Evolutionary conservation across 1,139 yeast genomes (phyloP), one percentile per base, ranked within the genome.

Genomic region (Saccharomyces hybrid): DNA sequence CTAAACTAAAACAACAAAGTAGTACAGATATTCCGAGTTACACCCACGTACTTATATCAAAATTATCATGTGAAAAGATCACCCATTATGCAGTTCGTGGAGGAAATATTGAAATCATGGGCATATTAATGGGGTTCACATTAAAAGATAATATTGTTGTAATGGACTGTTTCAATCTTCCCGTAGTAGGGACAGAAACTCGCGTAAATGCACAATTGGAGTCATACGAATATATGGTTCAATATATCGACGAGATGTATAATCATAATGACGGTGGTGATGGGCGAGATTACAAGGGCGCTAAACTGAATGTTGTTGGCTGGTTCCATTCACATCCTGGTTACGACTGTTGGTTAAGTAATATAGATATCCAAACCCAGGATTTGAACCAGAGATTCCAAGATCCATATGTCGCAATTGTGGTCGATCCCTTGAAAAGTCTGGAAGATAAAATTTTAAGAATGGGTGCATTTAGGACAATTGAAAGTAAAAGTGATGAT

Each of bases 321-420:
- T 88, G 95, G 96, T 88, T 91, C 71, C 96, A 93, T 71, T 90
- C 97, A 2, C 99, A 93, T 70, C 98, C 98, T 0, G 97, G 97
- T 0, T 93, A 90, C 69, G 98, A 97, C 46, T 88, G 96, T 68
- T 87, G 96, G 96, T 72, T 90, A 47, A 84, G 93, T 58, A 95
- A 93, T 16, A 89, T 90, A 51, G 97, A 90, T 71, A 95, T 90
- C 31, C 83, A 87, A 54, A 90, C 97, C 0, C 96, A 93, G 67
- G 76, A 80, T 55, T 73, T 91, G 69, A 90, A 91, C 66, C 97
- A 90, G 69, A 81, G 79, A 57, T 89, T 83, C 66, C 96, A 90
- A 68, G 97, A 90, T 65, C 97, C 97, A 0, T 90, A 88, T 66
- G 73, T 90, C 59, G 97, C 96, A 0, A 76, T 90, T 49, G 97